phyloP scores from a whole-genome alignment of 495 filamentous ascomycete species.

The Podospora appendiculata region DNA sequence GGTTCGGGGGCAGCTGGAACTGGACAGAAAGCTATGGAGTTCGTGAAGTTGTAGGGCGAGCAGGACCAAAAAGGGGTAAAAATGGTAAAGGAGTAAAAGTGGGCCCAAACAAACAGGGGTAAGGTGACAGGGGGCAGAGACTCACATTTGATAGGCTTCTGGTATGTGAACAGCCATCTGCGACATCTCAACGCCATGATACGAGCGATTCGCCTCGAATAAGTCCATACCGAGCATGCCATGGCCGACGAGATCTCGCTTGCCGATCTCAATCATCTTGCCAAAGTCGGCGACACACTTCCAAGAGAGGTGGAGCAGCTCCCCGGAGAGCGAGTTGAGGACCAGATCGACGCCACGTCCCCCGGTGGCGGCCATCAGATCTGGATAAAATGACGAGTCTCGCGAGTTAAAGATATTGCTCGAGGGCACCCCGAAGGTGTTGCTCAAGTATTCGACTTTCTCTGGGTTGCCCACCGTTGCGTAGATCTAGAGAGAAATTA shows the following conservation, averaged over 20 bases:
- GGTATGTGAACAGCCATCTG: no score
- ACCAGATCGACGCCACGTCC: conserved; percentile 42
- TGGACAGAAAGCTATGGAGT: no score
- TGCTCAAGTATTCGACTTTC: no score
- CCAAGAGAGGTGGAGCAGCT: conserved; percentile 38
- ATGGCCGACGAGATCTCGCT: conserved; percentile 14
- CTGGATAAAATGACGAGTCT: conserved; percentile 24
- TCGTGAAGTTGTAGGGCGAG: no score
- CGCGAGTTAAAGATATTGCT: conserved; percentile 30
- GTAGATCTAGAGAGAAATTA: no score
- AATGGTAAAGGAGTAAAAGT: neutral
- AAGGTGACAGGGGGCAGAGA: no score
- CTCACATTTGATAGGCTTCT: no score
- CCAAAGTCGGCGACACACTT: conserved; percentile 39
- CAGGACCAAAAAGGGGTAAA: neutral
- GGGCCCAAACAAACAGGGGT: no score
- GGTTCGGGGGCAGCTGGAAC: no score
- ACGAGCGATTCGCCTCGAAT: conserved; percentile 33
- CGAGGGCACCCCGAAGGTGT: no score
- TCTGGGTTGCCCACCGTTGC: no score
- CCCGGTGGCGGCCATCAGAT: conserved; percentile 34
- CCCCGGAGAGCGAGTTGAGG: conserved; percentile 44
- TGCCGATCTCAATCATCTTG: conserved; percentile 43
- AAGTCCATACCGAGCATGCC: conserved; percentile 30
- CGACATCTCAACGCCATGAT: no score